Percentiles rank a stretch among this genome's conserved stretches.
These are phyloP conservation scores for Penicillium sp. DNA, from an alignment of 2,329 filamentous ascomycete genomes.

Conservation along the genomic window DNA sequence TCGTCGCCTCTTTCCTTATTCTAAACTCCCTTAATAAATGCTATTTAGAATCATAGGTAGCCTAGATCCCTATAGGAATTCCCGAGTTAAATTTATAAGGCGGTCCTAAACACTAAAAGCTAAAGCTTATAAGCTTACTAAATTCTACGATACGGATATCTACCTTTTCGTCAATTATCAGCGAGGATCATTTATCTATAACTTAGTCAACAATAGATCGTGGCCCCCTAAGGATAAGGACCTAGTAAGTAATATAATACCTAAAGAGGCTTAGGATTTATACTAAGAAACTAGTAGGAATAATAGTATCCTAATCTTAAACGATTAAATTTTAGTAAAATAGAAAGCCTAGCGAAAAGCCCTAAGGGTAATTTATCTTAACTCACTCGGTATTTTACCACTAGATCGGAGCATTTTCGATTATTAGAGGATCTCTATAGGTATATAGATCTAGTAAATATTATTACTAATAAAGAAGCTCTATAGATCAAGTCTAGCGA, in stretches of 20 bases:
- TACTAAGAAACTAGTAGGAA: not conserved
- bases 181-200: not conserved
- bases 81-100: not conserved
- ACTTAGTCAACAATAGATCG: not conserved
- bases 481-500: not conserved
- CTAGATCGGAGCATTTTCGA: not conserved
- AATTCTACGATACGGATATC: not conserved
- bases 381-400: not conserved
- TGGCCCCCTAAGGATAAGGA: not conserved
- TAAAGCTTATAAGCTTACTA: slow-evolving; percentile 1
- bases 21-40: not conserved
- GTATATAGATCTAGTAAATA: not conserved
- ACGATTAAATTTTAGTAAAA: not conserved
- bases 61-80: not conserved
- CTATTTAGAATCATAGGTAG: not conserved
- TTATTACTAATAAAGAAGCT: not conserved
- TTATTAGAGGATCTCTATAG: not conserved
- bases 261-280: not conserved
- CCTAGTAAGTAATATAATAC: not conserved
- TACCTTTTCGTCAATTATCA: not conserved
- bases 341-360: not conserved
- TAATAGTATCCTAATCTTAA: not conserved
- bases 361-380: not conserved
- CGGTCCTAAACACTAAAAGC: not conserved
- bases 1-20: too few relatives aligned